Percentiles rank a stretch among this genome's conserved stretches.
Evolutionary conservation across 352 stramenopile genomes (phyloP).

Genomic region (Phytophthora macrochlamydospora): DNA sequence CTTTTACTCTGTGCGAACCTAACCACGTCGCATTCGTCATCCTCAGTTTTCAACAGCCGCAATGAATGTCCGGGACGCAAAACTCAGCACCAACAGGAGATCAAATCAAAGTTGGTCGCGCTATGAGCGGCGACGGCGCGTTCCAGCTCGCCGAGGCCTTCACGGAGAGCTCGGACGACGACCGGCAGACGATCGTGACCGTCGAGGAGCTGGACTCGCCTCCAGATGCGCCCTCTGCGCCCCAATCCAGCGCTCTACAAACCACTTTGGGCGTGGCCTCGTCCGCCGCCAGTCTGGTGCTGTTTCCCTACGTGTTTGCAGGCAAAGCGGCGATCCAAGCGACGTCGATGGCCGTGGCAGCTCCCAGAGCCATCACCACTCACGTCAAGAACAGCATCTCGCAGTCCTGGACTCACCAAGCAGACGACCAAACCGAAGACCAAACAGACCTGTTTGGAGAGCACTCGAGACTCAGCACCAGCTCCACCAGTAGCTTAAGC

Average conservation of each 20-base stretch:
- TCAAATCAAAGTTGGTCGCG: neutral
- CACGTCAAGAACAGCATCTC: slow-evolving; percentile 53
- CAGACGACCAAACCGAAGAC: neutral
- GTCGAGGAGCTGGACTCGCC: slow-evolving; percentile 20
- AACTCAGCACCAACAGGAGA: neutral
- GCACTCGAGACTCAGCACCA: slow-evolving; percentile 16
- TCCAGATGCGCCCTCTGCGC: neutral
- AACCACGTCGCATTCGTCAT: slow-evolving; percentile 3
- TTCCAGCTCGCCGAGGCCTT: slow-evolving; percentile 32
- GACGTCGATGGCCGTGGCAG: slow-evolving; percentile 60
- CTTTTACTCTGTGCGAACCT: neutral
- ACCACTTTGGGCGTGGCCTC: slow-evolving; percentile 63
- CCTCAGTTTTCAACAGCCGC: neutral
- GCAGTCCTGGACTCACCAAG: slow-evolving; percentile 23
- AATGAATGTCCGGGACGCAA: neutral
- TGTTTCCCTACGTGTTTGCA: slow-evolving; percentile 66
- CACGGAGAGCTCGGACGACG: slow-evolving; percentile 12
- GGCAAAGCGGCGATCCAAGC: slow-evolving; percentile 62
- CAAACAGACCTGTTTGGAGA: slow-evolving; percentile 62
- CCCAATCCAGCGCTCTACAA: slow-evolving; percentile 37
- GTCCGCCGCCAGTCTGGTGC: slow-evolving; percentile 59
- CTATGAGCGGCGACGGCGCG: slow-evolving; percentile 15
- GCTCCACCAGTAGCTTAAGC: slow-evolving; percentile 27
- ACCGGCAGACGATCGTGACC: slow-evolving; percentile 27
- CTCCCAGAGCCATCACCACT: slow-evolving; percentile 59